phyloP scores from a whole-genome alignment of 768 basidiomycete species.

The Gelatoporia subvermispora region DNA sequence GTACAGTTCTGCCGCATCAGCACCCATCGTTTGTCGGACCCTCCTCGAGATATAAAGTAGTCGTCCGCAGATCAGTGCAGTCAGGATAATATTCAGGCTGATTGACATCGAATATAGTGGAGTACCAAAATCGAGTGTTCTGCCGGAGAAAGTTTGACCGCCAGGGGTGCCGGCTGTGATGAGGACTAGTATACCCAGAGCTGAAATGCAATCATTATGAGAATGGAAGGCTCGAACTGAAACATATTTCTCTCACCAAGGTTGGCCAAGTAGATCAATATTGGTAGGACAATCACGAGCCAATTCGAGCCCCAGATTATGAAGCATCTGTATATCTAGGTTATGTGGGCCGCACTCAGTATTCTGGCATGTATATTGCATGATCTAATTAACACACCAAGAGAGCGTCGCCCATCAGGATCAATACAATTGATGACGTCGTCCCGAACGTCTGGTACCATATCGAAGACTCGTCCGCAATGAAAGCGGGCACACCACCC shows the following conservation, averaged over 20 bases:
- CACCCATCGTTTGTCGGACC: background rate
- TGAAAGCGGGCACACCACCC: constrained; percentile 20
- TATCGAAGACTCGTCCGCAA: constrained; percentile 10
- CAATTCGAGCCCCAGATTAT: constrained; percentile 25
- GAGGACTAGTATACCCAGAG: constrained; percentile 13
- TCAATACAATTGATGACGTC: constrained; percentile 14
- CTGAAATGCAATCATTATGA: constrained; percentile 1
- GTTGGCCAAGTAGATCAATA: constrained; percentile 13
- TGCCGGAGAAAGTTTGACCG: constrained; percentile 14
- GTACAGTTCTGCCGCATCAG: constrained; percentile 7
- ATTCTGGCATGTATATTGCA: no score
- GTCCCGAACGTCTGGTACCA: constrained; percentile 23
- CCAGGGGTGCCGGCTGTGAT: constrained; percentile 8
- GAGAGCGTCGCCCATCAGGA: constrained; percentile 21
- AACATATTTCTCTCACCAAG: constrained; percentile 6
- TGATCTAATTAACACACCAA: constrained; percentile 24
- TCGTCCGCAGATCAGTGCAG: constrained; percentile 15
- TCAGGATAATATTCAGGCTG: constrained; percentile 12
- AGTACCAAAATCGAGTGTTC: constrained; percentile 7
- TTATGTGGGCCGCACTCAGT: no score
- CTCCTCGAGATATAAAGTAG: constrained; percentile 9
- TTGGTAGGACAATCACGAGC: constrained; percentile 12
- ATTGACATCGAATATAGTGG: constrained; percentile 14
- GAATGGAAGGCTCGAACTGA: background rate
- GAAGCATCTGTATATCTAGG: constrained; percentile 35